Evolutionary conservation across 306 rosid genomes (phyloP).

Genomic region (Cicer cuneatum): DNA sequence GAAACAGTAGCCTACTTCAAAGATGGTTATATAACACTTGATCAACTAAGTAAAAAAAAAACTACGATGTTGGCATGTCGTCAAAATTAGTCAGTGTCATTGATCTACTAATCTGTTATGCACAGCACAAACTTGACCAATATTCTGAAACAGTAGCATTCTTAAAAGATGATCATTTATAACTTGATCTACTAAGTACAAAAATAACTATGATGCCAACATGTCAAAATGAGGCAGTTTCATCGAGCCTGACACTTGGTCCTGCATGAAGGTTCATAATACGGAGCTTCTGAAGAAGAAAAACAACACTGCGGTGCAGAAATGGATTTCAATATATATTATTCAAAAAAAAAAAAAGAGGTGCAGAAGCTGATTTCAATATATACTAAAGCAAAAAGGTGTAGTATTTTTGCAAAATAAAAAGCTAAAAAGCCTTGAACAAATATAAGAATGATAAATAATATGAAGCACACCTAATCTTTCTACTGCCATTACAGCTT

Average conservation of each 20-base stretch:
- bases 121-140: neutral
- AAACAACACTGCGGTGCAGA: too few species aligned
- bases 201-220: neutral
- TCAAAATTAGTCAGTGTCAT: neutral
- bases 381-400: neutral
- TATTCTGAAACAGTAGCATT: conserved; percentile 26
- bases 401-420: conserved; percentile 2
- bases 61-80: neutral
- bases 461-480: conserved; percentile 75
- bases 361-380: neutral
- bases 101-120: too few species aligned
- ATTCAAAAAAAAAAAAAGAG: neutral
- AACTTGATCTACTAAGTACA: neutral
- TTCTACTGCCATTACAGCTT: conserved; percentile 75
- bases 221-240: neutral
- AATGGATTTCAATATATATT: neutral
- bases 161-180: neutral
- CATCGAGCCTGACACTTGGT: neutral
- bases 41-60: neutral
- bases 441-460: conserved; percentile 19
- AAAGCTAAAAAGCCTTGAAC: conserved; percentile 7
- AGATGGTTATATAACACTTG: neutral
- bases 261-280: too few species aligned
- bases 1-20: conserved; percentile 1
- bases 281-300: too few species aligned